These are phyloP conservation scores for Oxytropis ochrocephala DNA, from an alignment of 306 rosid genomes.

Conservation along the genomic window DNA sequence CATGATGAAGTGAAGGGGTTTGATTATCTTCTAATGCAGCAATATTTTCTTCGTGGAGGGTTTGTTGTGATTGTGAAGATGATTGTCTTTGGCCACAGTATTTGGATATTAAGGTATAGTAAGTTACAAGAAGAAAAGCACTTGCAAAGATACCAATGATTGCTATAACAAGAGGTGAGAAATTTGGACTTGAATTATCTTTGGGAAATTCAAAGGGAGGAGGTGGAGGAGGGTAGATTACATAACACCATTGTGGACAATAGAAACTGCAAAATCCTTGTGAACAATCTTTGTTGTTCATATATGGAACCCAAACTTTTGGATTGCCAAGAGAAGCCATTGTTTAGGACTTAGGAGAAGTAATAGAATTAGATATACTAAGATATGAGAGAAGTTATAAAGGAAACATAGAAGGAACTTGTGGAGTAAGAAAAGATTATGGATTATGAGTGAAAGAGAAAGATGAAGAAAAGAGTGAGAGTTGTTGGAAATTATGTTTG, in stretches of 20 bases:
- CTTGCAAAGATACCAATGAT: conserved; percentile 76
- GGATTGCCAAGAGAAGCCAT: conserved; percentile 68
- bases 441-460: conserved; percentile 14
- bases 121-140: conserved; percentile 80
- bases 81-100: conserved; percentile 51
- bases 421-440: not conserved
- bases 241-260: conserved; percentile 93
- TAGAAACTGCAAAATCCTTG: conserved; percentile 72
- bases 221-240: conserved; percentile 73
- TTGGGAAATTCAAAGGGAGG: conserved; percentile 64
- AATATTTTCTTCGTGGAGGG: conserved; percentile 9
- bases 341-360: not conserved
- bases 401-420: not conserved
- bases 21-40: conserved; percentile 50
- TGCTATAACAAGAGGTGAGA: conserved; percentile 85
- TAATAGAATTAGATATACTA: too few relatives aligned
- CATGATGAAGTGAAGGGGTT: conserved; percentile 56
- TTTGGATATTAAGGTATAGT: conserved; percentile 75
- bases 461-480: conserved; percentile 19
- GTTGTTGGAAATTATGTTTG: conserved; percentile 17
- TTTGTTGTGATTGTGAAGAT: conserved; percentile 17
- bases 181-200: conserved; percentile 46
- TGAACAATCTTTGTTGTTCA: conserved; percentile 72
- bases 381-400: conserved; percentile 1
- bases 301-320: conserved; percentile 67